A percentile compares a stretch with the other conserved stretches of the same genome.
phyloP scores from a whole-genome alignment of 805 yeast genomes.

The Kazachstania psychrophila region DNA sequence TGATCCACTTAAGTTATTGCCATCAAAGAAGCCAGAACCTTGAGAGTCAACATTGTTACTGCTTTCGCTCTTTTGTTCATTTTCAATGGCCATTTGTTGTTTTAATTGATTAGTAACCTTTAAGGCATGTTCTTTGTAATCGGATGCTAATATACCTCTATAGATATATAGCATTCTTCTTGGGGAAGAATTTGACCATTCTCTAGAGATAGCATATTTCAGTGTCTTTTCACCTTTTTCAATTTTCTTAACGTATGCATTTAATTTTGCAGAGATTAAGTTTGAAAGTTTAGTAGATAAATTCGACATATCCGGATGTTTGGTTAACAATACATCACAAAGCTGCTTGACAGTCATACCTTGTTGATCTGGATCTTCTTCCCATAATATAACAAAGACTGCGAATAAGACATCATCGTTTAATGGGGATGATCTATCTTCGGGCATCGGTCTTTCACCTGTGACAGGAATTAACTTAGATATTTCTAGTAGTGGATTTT shows the following conservation, averaged over 20 bases:
- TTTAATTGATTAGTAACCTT: slow-evolving; percentile 34
- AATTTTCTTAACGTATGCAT: slow-evolving; percentile 76
- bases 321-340: slow-evolving; percentile 63
- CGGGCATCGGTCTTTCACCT: slow-evolving; percentile 65
- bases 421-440: slow-evolving; percentile 44
- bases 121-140: slow-evolving; percentile 63
- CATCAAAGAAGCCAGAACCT: too few species aligned
- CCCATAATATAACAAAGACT: slow-evolving; percentile 62
- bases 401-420: slow-evolving; percentile 69
- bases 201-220: slow-evolving; percentile 68
- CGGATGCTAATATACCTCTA: slow-evolving; percentile 68
- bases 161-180: slow-evolving; percentile 83
- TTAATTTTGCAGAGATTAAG: slow-evolving; percentile 70
- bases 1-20: neutral
- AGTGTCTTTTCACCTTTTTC: slow-evolving; percentile 73
- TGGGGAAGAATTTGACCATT: slow-evolving; percentile 88
- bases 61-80: neutral
- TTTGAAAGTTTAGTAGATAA: slow-evolving; percentile 73
- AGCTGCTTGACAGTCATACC: slow-evolving; percentile 90
- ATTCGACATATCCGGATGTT: slow-evolving; percentile 78
- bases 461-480: slow-evolving; percentile 75
- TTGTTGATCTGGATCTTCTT: slow-evolving; percentile 54
- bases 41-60: too few species aligned
- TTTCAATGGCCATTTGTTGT: slow-evolving; percentile 13
- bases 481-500: slow-evolving; percentile 31